phyloP scores from a whole-genome alignment of 768 basidiomycete species.

The Tubosaeta sp. region DNA sequence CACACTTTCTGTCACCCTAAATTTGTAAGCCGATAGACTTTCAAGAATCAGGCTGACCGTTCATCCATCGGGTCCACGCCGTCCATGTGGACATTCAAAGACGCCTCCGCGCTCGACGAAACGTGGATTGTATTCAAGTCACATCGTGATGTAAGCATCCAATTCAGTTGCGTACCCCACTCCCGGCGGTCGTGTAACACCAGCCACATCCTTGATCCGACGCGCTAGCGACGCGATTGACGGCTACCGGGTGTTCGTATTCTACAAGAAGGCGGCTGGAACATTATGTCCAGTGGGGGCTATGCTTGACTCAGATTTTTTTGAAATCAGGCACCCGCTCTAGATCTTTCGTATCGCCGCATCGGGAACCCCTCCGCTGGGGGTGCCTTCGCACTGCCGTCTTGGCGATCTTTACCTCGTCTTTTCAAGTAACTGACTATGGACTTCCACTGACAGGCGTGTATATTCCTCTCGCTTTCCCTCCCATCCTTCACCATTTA shows the following conservation, averaged over 20 bases:
- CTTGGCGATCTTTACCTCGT: slow-evolving; percentile 16
- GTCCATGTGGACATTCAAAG: slow-evolving; percentile 48
- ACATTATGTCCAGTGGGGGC: not conserved
- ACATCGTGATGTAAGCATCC: slow-evolving; percentile 56
- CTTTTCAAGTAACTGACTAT: slow-evolving; percentile 14
- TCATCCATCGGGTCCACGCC: slow-evolving; percentile 11
- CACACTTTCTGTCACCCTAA: not conserved
- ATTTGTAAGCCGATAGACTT: slow-evolving; percentile 5
- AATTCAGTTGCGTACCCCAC: not conserved
- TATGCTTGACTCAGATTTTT: not conserved
- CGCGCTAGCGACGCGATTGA: too few species aligned
- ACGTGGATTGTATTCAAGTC: slow-evolving; percentile 57
- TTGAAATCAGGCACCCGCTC: slow-evolving; percentile 18
- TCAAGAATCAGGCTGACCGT: slow-evolving; percentile 12
- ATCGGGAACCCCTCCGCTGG: not conserved
- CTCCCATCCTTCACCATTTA: slow-evolving; percentile 42
- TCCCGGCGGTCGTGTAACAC: too few species aligned
- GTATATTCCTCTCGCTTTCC: slow-evolving; percentile 49
- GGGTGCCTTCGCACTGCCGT: slow-evolving; percentile 8
- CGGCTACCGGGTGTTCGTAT: not conserved
- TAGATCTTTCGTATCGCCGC: not conserved
- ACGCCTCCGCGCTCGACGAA: slow-evolving; percentile 33
- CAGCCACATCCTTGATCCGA: not conserved
- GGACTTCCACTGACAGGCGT: slow-evolving; percentile 40
- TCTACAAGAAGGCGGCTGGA: not conserved